Evolutionary conservation across 2,329 filamentous ascomycete genomes (phyloP).

Genomic region (Aureobasidium lini): DNA sequence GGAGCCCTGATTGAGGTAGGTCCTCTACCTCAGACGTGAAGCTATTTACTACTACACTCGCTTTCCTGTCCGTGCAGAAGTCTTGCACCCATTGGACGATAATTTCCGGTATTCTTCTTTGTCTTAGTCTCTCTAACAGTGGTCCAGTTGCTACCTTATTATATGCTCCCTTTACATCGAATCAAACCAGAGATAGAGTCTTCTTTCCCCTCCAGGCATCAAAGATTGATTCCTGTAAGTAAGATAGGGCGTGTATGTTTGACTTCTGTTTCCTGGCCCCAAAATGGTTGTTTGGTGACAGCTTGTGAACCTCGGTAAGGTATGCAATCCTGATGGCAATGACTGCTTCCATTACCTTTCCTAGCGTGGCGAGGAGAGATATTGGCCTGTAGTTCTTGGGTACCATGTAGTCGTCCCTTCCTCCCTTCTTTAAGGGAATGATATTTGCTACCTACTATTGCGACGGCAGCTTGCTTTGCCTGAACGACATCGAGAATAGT

Average conservation of each 20-base stretch:
- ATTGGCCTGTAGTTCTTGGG: background rate
- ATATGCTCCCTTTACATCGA: constrained; percentile 36
- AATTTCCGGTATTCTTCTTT: constrained; percentile 22
- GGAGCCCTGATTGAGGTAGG: too few species aligned
- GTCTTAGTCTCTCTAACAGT: constrained; percentile 18
- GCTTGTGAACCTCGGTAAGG: background rate
- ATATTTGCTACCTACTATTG: too few species aligned
- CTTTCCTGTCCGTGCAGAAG: constrained; percentile 22
- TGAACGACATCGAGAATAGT: too few species aligned
- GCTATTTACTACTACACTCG: constrained; percentile 17
- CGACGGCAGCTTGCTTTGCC: too few species aligned
- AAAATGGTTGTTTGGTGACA: background rate
- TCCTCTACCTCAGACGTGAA: constrained; percentile 4
- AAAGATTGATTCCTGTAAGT: constrained; percentile 20
- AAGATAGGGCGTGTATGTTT: background rate
- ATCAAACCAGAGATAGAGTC: constrained; percentile 30
- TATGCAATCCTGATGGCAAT: background rate
- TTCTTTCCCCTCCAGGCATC: constrained; percentile 24
- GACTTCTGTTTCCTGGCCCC: background rate
- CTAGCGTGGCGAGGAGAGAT: background rate
- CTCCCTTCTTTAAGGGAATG: background rate
- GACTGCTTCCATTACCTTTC: background rate
- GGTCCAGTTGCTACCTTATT: constrained; percentile 31
- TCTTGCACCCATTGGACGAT: constrained; percentile 23
- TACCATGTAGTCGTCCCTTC: background rate